Evolutionary conservation across 1,284 basidiomycete genomes (phyloP), one percentile per base, ranked within the genome.

Genomic region (Trametes sp.): DNA sequence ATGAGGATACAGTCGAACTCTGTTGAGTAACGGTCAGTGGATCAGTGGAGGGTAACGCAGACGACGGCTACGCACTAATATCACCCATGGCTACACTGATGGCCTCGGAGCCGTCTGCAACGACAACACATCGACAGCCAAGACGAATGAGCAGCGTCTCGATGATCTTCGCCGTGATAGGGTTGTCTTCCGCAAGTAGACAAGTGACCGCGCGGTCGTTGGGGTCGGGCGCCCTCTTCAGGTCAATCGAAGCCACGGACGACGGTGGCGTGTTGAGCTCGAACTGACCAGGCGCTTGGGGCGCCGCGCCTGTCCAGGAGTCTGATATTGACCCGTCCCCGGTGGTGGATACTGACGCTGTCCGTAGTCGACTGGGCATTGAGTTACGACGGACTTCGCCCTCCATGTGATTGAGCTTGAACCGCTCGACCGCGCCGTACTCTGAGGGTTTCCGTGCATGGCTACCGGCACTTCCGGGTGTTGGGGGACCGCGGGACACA

Each of bases 61-160:
- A 57, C 53, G 44, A 60, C 35, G 55, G 57, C 48, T 69, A 87
- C 93, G 82, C 76, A 94, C 94, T 92, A 78, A 96, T 95, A 75
- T 96, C 95, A 53, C 95, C 95, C 89, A 98, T 97, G 11, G 96
- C 96, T 62, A 97, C 91, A 68, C 96, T 95, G 68, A 98, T 92
- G 24, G 97, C 97, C 74, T 98, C 96, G 6, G 96, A 95, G 14
- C 97, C 98, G 78, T 99, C 96, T 55, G 94, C 88, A 23, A 98
- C 97, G 7, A 96, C 91, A 2, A 98, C 90, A 76, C 94, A 96
- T 21, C 95, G 89, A 77, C 96, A 98, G 1, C 97, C 97, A 67
- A 98, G 85, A 46, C 96, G 89, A 62, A 92, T 90, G 54, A 99
- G 84, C 51, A 98, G 79, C 0, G 94, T 98, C 78, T 98, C 96